Percentiles rank a stretch among this genome's conserved stretches.
phyloP scores from a whole-genome alignment of 1,284 basidiomycete species.

The Apiotrichum porosum region DNA sequence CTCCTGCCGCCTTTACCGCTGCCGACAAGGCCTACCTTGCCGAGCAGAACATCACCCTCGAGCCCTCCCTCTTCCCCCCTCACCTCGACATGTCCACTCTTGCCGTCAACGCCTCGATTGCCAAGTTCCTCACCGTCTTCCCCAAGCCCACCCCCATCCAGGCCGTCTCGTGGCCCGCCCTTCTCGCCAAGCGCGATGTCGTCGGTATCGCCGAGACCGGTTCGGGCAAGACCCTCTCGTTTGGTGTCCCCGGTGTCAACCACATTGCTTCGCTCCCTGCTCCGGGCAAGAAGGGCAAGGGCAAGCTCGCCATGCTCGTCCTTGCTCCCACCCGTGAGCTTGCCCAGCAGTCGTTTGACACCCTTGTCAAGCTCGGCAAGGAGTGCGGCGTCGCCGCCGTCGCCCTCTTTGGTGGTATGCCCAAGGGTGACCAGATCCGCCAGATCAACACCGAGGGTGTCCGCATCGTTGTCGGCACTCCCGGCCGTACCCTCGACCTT shows the following conservation, averaged over 20 bases:
- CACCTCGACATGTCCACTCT: conserved; percentile 70
- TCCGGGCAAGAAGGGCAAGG: conserved; percentile 37
- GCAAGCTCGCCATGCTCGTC: conserved; percentile 68
- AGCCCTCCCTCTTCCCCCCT: conserved; percentile 59
- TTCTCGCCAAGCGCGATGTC: conserved; percentile 76
- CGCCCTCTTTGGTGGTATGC: conserved; percentile 87
- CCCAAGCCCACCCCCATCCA: conserved; percentile 92
- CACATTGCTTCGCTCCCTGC: conserved; percentile 51
- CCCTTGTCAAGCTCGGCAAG: conserved; percentile 70
- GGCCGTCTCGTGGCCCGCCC: conserved; percentile 89
- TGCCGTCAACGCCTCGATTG: conserved; percentile 60
- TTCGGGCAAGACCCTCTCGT: conserved; percentile 93
- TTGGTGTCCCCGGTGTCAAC: conserved; percentile 74
- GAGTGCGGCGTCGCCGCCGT: conserved; percentile 72
- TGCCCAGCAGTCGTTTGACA: conserved; percentile 89
- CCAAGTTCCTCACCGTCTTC: conserved; percentile 64
- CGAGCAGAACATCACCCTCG: conserved; percentile 70
- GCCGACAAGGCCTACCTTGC: conserved; percentile 62
- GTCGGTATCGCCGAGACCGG: conserved; percentile 98
- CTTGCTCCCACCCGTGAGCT: conserved; percentile 91
- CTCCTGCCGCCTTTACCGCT: conserved; percentile 34
- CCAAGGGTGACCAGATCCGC: conserved; percentile 75
- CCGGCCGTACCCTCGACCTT: conserved; percentile 86
- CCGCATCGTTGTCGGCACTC: conserved; percentile 86
- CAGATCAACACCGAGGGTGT: conserved; percentile 58